Evolutionary conservation across 306 rosid species (phyloP), one percentile per base, ranked within the genome.

Genomic region (Rubus parviflorus): DNA sequence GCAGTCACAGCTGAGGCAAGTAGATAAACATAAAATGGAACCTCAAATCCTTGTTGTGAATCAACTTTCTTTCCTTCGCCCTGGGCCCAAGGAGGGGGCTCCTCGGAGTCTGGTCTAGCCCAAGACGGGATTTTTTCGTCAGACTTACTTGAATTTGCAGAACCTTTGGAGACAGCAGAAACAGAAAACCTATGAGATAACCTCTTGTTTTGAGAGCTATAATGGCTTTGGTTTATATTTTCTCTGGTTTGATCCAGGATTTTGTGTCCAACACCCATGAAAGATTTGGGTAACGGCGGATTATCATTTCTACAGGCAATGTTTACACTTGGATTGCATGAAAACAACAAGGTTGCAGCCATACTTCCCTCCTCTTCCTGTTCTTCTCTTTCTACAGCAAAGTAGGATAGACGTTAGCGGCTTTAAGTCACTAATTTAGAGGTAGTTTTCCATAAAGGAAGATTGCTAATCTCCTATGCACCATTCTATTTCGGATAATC

Each of bases 21-120:
- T 42, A 95, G 80, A 67, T 92, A 92, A 74, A 80, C 93, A 66
- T 73, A 89, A 76, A 91, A 92, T 0, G 98, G 98, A 65, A 91
- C 41, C 63, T 80, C 87, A 76, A 89, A 77, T 52, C 85, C 89
- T 75, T 81, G 82, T 30, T 84, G 73, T 0, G 88, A 68, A 76
- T 74, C 81, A 72, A 2, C 79, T 9, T 70, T 77, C 35, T 89
- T 77, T 43, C 83, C 75, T 62, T 90, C 97, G 6, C 83, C 78
- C 72, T 77, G 88, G 35, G 92, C 97, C 99, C 99, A 92, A 19
- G 99, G 99, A 7, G 99, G 99, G 42, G 97, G 94, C 76, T 92
- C 99, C 20, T 87, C 91, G 3, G 99, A 88, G 38, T 89, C 98
- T 0, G 90, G 86, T 76, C 80, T 96, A 8, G 99, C 97, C 99